Evolutionary conservation across 768 basidiomycete genomes (phyloP).

Genomic region (Serendipita sp.): DNA sequence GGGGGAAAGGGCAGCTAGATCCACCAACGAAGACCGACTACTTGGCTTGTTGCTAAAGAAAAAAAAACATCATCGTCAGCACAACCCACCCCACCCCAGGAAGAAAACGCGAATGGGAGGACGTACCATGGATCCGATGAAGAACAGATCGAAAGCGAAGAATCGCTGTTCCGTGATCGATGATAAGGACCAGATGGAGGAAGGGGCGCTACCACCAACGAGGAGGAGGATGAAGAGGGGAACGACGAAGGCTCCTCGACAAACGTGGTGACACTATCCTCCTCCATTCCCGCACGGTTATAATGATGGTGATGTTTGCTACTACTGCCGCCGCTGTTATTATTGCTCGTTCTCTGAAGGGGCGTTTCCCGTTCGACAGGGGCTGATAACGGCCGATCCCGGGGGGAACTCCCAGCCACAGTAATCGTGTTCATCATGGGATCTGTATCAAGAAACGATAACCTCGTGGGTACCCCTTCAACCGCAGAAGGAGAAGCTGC

Average conservation of each 20-base stretch:
- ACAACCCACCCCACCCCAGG: background rate
- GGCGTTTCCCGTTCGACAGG: too few relatives aligned
- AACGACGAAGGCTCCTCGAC: too few relatives aligned
- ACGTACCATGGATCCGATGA: background rate
- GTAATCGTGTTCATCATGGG: background rate
- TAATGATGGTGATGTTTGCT: too few relatives aligned
- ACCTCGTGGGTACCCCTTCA: background rate
- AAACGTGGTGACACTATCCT: too few relatives aligned
- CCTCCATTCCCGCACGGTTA: too few relatives aligned
- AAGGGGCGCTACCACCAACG: too few relatives aligned
- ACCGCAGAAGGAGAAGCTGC: background rate
- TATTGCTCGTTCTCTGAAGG: too few relatives aligned
- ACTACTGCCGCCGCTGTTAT: too few relatives aligned
- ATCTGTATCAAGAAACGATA: background rate
- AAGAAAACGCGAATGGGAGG: too few relatives aligned
- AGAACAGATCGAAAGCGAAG: background rate
- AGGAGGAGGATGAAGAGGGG: too few relatives aligned
- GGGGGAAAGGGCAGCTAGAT: background rate
- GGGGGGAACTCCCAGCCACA: too few relatives aligned
- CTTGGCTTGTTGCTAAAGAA: background rate
- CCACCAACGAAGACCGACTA: background rate
- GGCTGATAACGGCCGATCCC: background rate
- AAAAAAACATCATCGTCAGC: background rate
- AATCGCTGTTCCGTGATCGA: background rate
- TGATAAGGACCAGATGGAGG: background rate